These are phyloP conservation scores for Penicillium sp. DNA, from an alignment of 2,329 filamentous ascomycete species.

Conservation along the genomic window DNA sequence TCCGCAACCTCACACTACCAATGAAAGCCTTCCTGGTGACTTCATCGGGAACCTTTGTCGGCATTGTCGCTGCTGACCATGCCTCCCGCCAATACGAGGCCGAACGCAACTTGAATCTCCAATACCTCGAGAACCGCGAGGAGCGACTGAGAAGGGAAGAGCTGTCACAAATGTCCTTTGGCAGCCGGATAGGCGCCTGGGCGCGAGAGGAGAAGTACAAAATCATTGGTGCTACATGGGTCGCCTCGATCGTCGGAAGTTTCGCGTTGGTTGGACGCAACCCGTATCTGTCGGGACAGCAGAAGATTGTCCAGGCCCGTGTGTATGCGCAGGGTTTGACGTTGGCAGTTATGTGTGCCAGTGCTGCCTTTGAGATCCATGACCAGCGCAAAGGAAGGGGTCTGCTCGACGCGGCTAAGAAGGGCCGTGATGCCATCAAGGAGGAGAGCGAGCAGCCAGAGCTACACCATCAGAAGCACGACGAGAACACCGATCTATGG, in stretches of 20 bases:
- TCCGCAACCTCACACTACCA: constrained; percentile 78
- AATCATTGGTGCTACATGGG: constrained; percentile 78
- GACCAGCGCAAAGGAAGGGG: constrained; percentile 70
- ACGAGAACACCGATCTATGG: constrained; percentile 83
- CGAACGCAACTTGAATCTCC: constrained; percentile 61
- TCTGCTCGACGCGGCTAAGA: constrained; percentile 49
- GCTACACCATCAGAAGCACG: constrained; percentile 82
- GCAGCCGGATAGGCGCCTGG: constrained; percentile 66
- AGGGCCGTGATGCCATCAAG: constrained; percentile 77
- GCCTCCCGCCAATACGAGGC: constrained; percentile 69
- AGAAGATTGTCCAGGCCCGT: constrained; percentile 92
- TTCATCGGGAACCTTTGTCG: constrained; percentile 74
- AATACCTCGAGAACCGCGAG: constrained; percentile 62
- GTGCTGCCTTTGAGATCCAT: constrained; percentile 73
- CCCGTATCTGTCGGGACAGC: constrained; percentile 66
- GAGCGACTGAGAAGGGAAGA: constrained; percentile 54
- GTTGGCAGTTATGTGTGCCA: constrained; percentile 75
- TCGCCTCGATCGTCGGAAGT: constrained; percentile 72
- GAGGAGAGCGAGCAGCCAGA: constrained; percentile 55
- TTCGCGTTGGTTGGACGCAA: constrained; percentile 74
- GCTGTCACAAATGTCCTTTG: constrained; percentile 52
- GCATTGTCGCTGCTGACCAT: constrained; percentile 82
- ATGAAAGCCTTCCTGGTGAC: constrained; percentile 88
- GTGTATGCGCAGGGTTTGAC: constrained; percentile 91
- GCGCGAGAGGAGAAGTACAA: constrained; percentile 77